Evolutionary conservation across 257 asterid genomes (phyloP).

Genomic region (Ehretia macrophylla): DNA sequence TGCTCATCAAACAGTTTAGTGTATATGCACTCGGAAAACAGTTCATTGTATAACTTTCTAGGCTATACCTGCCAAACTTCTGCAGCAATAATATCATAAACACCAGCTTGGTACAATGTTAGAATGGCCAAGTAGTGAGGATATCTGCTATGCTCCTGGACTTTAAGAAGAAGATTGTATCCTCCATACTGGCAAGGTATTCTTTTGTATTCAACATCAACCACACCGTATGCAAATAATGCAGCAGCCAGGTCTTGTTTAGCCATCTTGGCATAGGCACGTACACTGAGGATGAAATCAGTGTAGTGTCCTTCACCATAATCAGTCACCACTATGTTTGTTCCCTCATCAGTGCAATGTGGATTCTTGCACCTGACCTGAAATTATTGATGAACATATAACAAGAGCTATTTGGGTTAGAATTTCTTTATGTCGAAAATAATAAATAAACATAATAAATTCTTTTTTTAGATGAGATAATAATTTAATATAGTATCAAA

Average conservation of each 20-base stretch:
- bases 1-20: too few relatives aligned
- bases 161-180: conserved; percentile 41
- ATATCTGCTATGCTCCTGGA: conserved; percentile 46
- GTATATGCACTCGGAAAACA: too few relatives aligned
- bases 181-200: conserved; percentile 39
- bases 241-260: conserved; percentile 39
- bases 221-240: conserved; percentile 54
- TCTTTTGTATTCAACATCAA: conserved; percentile 51
- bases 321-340: conserved; percentile 60
- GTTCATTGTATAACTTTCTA: too few relatives aligned
- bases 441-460: too few relatives aligned
- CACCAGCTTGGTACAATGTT: conserved; percentile 50
- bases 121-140: conserved; percentile 58
- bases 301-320: conserved; percentile 59
- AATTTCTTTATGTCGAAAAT: too few relatives aligned
- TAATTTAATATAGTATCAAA: too few relatives aligned
- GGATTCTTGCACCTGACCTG: conserved; percentile 70
- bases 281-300: conserved; percentile 54
- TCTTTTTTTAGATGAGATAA: too few relatives aligned
- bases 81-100: conserved; percentile 36
- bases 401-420: too few relatives aligned
- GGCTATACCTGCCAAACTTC: conserved; percentile 58
- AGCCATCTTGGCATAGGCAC: conserved; percentile 60
- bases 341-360: conserved; percentile 64
- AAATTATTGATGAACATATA: neutral